These are phyloP conservation scores for Borealophlyctis nickersoniae DNA, from an alignment of 192 early-diverging fungal genomes.

Conservation along the genomic window DNA sequence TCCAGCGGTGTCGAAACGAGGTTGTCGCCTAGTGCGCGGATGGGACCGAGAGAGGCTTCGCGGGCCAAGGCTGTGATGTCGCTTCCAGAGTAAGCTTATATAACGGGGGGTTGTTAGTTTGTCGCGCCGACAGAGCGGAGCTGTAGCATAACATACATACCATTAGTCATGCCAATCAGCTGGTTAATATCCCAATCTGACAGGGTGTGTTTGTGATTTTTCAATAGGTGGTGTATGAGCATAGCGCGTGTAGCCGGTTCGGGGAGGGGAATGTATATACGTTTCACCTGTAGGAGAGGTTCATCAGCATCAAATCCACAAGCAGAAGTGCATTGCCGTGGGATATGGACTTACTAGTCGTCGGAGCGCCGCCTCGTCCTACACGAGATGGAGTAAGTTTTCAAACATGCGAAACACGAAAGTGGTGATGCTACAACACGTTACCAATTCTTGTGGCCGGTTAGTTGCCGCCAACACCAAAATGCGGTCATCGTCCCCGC, in stretches of 20 bases:
- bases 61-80: slow-evolving; percentile 54
- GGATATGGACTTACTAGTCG: slow-evolving; percentile 34
- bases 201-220: slow-evolving; percentile 35
- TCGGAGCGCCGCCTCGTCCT: slow-evolving; percentile 54
- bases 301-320: slow-evolving; percentile 10
- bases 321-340: slow-evolving; percentile 11
- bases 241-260: slow-evolving; percentile 41
- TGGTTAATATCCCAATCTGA: slow-evolving; percentile 27
- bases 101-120: not conserved
- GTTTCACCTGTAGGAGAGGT: slow-evolving; percentile 45
- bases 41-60: slow-evolving; percentile 52
- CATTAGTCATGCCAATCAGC: slow-evolving; percentile 36
- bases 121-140: not conserved
- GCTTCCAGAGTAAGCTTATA: slow-evolving; percentile 41
- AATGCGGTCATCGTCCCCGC: slow-evolving; percentile 34
- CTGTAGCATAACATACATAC: slow-evolving; percentile 2
- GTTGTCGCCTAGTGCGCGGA: slow-evolving; percentile 42
- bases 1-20: slow-evolving; percentile 36
- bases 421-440: too few species aligned
- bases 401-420: too few species aligned
- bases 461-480: slow-evolving; percentile 57
- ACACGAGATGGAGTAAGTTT: not conserved
- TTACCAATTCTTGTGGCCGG: slow-evolving; percentile 50
- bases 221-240: slow-evolving; percentile 38
- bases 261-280: slow-evolving; percentile 58